Evolutionary conservation across 1,284 basidiomycete species (phyloP), one percentile per base, ranked within the genome.

Genomic region (Puccinia coronata): DNA sequence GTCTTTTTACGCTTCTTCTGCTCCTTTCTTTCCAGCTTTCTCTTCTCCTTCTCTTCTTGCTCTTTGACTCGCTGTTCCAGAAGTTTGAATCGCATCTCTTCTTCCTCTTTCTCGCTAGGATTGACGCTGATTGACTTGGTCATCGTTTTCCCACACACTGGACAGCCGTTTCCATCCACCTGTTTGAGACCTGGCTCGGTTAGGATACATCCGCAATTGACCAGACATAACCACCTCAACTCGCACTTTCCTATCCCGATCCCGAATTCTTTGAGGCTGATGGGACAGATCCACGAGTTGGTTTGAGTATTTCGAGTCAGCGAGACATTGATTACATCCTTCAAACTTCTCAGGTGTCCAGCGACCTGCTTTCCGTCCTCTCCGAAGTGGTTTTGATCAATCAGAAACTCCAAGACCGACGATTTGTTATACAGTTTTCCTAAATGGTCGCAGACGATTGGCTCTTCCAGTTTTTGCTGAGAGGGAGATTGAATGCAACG

Each of bases 381-480:
- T 9, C 83, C 82, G 31, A 82, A 78, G 8, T 83, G 81, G 0
- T 82, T 82, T 11, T 83, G 83, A 67, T 96, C 92, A 34, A 97
- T 87, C 49, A 96, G 88, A 86, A 91, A 95, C 85, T 96, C 93
- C 70, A 97, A 89, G 59, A 97, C 88, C 0, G 94, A 91, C 84
- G 95, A 95, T 86, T 96, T 96, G 87, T 97, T 98, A 86, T 96
- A 97, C 1, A 97, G 88, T 86, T 95, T 95, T 36, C 95, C 95
- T 0, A 97, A 88, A 0, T 91, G 91, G 87, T 94, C 96, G 0
- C 94, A 91, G 0, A 96, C 95, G 18, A 96, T 88, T 0, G 95
- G 95, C 82, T 93, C 91, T 84, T 91, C 90, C 1, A 97, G 88
- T n/a, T 91, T 91, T 82, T 90, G 90, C 93, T 95, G 84, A 18